These are phyloP conservation scores for Stagonosporopsis chrysanthemi DNA, from an alignment of 2,329 filamentous ascomycete species.

Conservation along the genomic window DNA sequence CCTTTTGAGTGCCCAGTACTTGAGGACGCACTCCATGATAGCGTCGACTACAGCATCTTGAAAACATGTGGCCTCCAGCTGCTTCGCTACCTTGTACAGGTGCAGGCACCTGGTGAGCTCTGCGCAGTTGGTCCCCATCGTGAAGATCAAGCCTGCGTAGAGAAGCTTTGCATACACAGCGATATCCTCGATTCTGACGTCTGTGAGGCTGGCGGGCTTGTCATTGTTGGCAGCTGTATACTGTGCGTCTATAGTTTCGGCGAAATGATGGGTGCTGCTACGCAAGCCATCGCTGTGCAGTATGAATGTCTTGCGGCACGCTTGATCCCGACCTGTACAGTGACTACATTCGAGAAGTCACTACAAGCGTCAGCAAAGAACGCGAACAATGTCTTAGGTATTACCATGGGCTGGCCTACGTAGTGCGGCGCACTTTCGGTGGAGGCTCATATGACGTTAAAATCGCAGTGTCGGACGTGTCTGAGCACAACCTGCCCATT, in stretches of 20 bases:
- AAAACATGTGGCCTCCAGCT: slow-evolving; percentile 10
- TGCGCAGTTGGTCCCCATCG: neutral
- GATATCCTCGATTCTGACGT: slow-evolving; percentile 3
- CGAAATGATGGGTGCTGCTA: slow-evolving; percentile 4
- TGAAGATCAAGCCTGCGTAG: slow-evolving; percentile 8
- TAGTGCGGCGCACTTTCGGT: slow-evolving; percentile 6
- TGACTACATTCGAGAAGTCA: slow-evolving; percentile 5
- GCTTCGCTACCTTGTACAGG: slow-evolving; percentile 8
- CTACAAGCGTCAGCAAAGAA: slow-evolving; percentile 1
- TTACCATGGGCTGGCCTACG: slow-evolving; percentile 7
- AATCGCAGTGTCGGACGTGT: neutral
- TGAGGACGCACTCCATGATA: slow-evolving; percentile 8
- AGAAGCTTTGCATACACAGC: slow-evolving; percentile 10
- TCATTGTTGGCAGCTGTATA: neutral
- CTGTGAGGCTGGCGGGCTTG: slow-evolving; percentile 3
- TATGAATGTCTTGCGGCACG: slow-evolving; percentile 5
- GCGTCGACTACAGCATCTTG: slow-evolving; percentile 15
- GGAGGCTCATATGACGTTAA: neutral
- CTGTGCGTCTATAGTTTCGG: neutral
- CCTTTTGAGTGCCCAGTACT: slow-evolving; percentile 9
- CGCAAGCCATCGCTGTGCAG: slow-evolving; percentile 4
- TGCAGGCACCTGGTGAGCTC: slow-evolving; percentile 2
- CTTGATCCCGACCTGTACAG: slow-evolving; percentile 7
- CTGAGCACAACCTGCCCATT: slow-evolving; percentile 3
- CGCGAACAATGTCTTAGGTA: neutral